Evolutionary conservation across 1,284 basidiomycete species (phyloP), one percentile per base, ranked within the genome.

Genomic region (Apiotrichum mycotoxinovorans): DNA sequence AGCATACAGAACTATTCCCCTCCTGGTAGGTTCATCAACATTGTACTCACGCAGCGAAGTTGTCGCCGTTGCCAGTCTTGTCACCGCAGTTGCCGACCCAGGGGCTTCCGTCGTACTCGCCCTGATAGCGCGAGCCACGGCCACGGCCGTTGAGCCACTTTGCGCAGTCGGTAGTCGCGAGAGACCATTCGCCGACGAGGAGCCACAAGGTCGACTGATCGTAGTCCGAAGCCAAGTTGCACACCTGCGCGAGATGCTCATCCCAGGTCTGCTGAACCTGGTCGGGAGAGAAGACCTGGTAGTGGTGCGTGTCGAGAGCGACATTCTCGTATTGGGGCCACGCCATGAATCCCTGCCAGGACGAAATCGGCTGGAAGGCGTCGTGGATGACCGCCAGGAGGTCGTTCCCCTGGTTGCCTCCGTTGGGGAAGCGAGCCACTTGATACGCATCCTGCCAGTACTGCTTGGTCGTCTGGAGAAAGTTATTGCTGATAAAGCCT

Each of bases 111-210:
- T 83, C 72, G 68, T 81, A 86, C 4, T 84, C 78, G 23, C 90
- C 91, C 66, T 90, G 91, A 72, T 88, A 95, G 49, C 91, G 83
- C 11, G 87, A 80, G n/a, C 89, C 87, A 22, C 80, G 60, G 22
- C 85, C 81, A 42, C 85, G 82, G 20, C 86, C 86, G 65, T 89
- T 89, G 56, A 90, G 78, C 82, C 85, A 91, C 65, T 79, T 84
- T 17, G 92, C 90, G 67, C 92, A 96, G 72, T 96, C 93, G 43
- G 85, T 93, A 53, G 83, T 78, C 0, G 89, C 89, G 34, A 66
- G 69, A 54, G 75, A 73, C 88, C 89, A 93, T 78, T 93, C 90
- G 54, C 90, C 90, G 38, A 91, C 87, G 51, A 92, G 79, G 37
- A 83, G 77, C 87, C 87, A 89, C 15, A 90, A 80, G 1, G 71